Evolutionary conservation across 108 stramenopile genomes (phyloP), one percentile per base, ranked within the genome.

Genomic region (Schizochytrium sp.): DNA sequence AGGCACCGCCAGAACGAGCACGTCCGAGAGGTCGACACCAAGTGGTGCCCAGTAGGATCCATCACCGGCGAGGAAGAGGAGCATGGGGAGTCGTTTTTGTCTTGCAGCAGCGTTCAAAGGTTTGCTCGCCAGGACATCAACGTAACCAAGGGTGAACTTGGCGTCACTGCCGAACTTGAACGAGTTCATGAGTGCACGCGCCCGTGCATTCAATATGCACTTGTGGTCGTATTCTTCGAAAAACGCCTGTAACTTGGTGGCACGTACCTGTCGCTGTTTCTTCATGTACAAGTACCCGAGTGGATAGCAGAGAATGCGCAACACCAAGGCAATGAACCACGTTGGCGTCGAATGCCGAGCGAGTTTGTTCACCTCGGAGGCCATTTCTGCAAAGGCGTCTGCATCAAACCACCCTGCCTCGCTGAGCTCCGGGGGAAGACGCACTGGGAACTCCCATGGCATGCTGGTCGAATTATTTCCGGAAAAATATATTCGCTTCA

Each of bases 211-310:
- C 5, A 53, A 12, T 16, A 83, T 45, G 51, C 76, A 83, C 48
- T 83, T 53, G 76, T 83, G 76, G 76, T 83, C 76, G 28, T 83
- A 83, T 6, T 21, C 28, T 23, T 55, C 76, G 51, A 83, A 83
- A 45, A 83, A 53, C 45, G 12, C 51, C 6, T 21, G 18, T 12
- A 83, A 4, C 76, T 83, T 83, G 25, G 44, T 25, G n/a, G 76
- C 76, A 12, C 76, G 76, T 12, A 83, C 76, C 45, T 83, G n/a
- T 45, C 76, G 76, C 76, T 83, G 76, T 34, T 28, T 21, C 28
- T 53, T 47, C 76, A 83, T 83, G 76, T 83, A 83, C 45, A 83
- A 45, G 51, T 83, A 83, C 28, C 76, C 76, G n/a, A 83, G n/a
- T 16, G 76, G 76, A 23, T 83, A 83, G 51, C 76, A 83, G 12